A percentile compares a stretch with the other conserved stretches of the same genome.
These are phyloP conservation scores for Chamaecyparis obtusa DNA, from an alignment of 75 land plant genomes.

Conservation along the genomic window DNA sequence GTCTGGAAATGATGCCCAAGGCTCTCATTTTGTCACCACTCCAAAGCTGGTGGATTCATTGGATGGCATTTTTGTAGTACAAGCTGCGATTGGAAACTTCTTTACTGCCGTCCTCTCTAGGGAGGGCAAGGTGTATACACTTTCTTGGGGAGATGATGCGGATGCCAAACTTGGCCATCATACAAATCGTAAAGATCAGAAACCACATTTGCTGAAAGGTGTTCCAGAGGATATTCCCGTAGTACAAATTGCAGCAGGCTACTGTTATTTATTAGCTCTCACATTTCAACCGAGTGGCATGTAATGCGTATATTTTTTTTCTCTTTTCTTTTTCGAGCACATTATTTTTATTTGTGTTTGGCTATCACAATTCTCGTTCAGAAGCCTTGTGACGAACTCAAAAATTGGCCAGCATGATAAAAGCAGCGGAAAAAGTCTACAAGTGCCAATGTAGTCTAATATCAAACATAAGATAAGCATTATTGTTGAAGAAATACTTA, in stretches of 20 bases:
- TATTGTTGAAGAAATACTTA: neutral
- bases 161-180: slow-evolving; percentile 72
- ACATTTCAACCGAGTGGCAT: slow-evolving; percentile 79
- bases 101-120: slow-evolving; percentile 84
- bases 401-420: neutral
- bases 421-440: neutral
- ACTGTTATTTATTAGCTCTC: slow-evolving; percentile 81
- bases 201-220: slow-evolving; percentile 64
- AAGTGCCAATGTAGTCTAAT: neutral
- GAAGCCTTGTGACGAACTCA: neutral
- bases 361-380: neutral
- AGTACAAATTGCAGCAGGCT: slow-evolving; percentile 92
- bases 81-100: slow-evolving; percentile 85
- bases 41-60: slow-evolving; percentile 75
- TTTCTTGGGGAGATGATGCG: slow-evolving; percentile 83
- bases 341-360: neutral
- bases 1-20: slow-evolving; percentile 61
- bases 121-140: slow-evolving; percentile 81
- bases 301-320: slow-evolving; percentile 32
- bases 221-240: slow-evolving; percentile 73
- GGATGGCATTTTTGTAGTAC: slow-evolving; percentile 76
- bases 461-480: neutral
- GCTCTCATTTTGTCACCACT: slow-evolving; percentile 39
- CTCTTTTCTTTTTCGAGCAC: neutral
- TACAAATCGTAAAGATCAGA: slow-evolving; percentile 57